Evolutionary conservation across 805 yeast species (phyloP).

Genomic region (Torulaspora maleeae): DNA sequence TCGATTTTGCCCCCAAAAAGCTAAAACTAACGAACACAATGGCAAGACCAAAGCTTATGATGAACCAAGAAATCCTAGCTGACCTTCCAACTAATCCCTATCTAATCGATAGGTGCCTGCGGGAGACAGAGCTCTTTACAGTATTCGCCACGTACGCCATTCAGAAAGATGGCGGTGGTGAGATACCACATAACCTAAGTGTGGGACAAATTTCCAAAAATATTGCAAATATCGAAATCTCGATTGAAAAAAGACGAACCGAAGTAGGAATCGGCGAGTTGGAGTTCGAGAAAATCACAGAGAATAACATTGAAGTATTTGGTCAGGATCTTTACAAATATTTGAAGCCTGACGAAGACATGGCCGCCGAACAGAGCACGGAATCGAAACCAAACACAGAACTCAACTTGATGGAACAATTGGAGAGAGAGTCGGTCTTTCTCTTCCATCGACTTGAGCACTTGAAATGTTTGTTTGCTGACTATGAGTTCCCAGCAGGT

Average conservation of each 20-base stretch:
- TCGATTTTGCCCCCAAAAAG: conserved; percentile 57
- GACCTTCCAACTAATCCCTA: conserved; percentile 68
- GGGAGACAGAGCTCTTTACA: conserved; percentile 54
- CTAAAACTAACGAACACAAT: conserved; percentile 54
- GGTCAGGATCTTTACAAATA: conserved; percentile 29
- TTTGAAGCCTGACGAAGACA: conserved; percentile 18
- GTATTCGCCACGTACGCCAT: conserved; percentile 33
- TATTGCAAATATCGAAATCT: conserved; percentile 6
- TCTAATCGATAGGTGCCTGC: conserved; percentile 58
- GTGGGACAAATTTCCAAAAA: conserved; percentile 15
- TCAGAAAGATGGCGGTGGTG: conserved; percentile 17
- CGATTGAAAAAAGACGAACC: conserved; percentile 7
- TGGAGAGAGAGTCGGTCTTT: conserved; percentile 26
- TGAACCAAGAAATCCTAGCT: conserved; percentile 46
- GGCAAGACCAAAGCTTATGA: conserved; percentile 49
- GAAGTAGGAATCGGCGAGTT: conserved; percentile 27
- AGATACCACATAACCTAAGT: conserved; percentile 8
- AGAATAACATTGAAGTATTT: conserved; percentile 32
- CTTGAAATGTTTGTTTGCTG: conserved; percentile 23
- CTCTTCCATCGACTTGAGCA: conserved; percentile 23
- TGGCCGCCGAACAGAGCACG: neutral
- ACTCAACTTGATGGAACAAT: conserved; percentile 13
- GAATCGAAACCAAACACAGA: conserved; percentile 1
- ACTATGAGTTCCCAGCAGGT: conserved; percentile 27
- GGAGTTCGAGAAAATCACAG: conserved; percentile 32